phyloP scores from a whole-genome alignment of 331 rosid genomes.

The Acacia pycnantha region DNA sequence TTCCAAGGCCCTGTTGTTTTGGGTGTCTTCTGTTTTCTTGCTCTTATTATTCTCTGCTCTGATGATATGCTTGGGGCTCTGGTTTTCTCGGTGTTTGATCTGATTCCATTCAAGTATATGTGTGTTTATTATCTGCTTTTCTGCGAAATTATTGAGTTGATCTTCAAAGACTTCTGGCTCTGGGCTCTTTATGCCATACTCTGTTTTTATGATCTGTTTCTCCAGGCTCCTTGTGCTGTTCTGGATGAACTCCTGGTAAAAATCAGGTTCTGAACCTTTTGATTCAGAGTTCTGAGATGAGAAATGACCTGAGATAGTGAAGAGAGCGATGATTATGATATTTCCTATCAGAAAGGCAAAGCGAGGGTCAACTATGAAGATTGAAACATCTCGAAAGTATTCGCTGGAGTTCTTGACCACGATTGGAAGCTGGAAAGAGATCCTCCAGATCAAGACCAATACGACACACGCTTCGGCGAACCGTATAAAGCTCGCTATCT shows the following conservation, averaged over 20 bases:
- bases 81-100: neutral
- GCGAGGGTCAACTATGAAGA: slow-evolving; percentile 52
- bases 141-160: neutral
- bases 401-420: slow-evolving; percentile 59
- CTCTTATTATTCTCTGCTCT: neutral
- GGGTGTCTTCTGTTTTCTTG: neutral
- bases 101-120: neutral
- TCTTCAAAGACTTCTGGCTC: slow-evolving; percentile 18
- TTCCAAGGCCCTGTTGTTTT: neutral
- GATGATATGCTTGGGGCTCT: neutral
- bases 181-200: slow-evolving; percentile 12
- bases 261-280: slow-evolving; percentile 32
- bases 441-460: slow-evolving; percentile 53
- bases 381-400: slow-evolving; percentile 48
- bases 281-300: slow-evolving; percentile 33
- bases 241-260: slow-evolving; percentile 53
- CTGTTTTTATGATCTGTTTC: slow-evolving; percentile 16
- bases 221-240: slow-evolving; percentile 36
- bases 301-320: slow-evolving; percentile 59
- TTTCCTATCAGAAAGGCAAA: slow-evolving; percentile 77
- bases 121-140: neutral
- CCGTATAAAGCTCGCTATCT: slow-evolving; percentile 49
- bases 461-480: slow-evolving; percentile 51
- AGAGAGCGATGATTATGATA: slow-evolving; percentile 60
- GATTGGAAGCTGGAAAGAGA: slow-evolving; percentile 51